phyloP scores from a whole-genome alignment of 2,329 filamentous ascomycete genomes.

The Botrytis deweyae region DNA sequence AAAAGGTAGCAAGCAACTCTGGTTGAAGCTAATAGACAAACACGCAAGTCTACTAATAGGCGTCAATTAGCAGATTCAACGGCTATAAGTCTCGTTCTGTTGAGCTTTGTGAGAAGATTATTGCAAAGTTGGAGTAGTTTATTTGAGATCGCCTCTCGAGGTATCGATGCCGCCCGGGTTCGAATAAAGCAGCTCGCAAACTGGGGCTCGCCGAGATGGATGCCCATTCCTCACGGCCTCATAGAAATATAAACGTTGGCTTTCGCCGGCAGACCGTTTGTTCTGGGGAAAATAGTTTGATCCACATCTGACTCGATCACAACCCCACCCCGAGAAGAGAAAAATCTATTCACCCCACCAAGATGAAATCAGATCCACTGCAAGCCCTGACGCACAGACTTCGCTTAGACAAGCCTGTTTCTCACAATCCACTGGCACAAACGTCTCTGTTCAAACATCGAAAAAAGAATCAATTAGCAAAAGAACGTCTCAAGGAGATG shows the following conservation, averaged over 20 bases:
- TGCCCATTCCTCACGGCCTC: not conserved
- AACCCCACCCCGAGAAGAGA: not conserved
- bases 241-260: not conserved
- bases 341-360: not conserved
- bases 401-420: not conserved
- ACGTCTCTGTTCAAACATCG: not conserved
- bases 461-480: no score
- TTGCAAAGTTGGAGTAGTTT: not conserved
- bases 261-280: not conserved
- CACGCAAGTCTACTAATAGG: not conserved
- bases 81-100: not conserved
- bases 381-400: not conserved
- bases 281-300: not conserved
- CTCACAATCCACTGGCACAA: not conserved
- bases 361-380: not conserved
- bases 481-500: accelerated
- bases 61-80: accelerated
- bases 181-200: not conserved
- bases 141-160: not conserved
- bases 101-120: not conserved
- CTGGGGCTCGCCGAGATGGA: not conserved
- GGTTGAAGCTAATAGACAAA: not conserved
- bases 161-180: not conserved
- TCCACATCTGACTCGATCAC: not conserved
- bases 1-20: not conserved